Evolutionary conservation across 2,329 filamentous ascomycete genomes (phyloP).

Genomic region (Colletotrichum liaoningense): DNA sequence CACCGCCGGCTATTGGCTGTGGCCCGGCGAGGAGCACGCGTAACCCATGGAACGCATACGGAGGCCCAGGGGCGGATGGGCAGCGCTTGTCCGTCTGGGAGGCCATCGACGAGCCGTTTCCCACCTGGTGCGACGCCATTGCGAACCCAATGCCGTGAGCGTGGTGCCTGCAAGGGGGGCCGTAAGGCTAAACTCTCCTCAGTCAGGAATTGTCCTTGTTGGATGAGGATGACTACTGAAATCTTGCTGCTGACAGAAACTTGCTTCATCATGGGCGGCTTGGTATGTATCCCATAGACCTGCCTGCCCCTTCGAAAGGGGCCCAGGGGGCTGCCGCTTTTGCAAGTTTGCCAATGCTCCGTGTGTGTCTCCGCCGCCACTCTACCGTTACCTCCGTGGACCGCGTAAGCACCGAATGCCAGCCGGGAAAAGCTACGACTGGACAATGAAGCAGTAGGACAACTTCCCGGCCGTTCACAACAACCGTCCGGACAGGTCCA

Average conservation of each 20-base stretch:
- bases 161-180: not conserved
- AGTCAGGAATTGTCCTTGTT: not conserved
- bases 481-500: not conserved
- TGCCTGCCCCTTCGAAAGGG: not conserved
- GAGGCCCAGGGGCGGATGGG: not conserved
- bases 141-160: slow-evolving; percentile 8
- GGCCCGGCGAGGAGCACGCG: slow-evolving; percentile 9
- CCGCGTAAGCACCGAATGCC: slow-evolving; percentile 17
- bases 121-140: not conserved
- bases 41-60: slow-evolving; percentile 6
- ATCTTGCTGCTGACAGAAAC: not conserved
- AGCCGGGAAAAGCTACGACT: not conserved
- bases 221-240: not conserved
- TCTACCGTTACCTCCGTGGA: not conserved
- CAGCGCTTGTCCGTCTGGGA: not conserved
- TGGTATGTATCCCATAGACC: not conserved
- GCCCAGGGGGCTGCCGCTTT: not conserved
- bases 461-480: not conserved
- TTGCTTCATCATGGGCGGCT: not conserved
- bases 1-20: slow-evolving; percentile 29
- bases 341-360: not conserved
- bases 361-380: slow-evolving; percentile 12
- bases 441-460: not conserved
- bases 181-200: not conserved
- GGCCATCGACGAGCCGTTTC: slow-evolving; percentile 10